Evolutionary conservation across 345 rosid species (phyloP), one percentile per base, ranked within the genome.

Genomic region (Noccaea bulbosa): DNA sequence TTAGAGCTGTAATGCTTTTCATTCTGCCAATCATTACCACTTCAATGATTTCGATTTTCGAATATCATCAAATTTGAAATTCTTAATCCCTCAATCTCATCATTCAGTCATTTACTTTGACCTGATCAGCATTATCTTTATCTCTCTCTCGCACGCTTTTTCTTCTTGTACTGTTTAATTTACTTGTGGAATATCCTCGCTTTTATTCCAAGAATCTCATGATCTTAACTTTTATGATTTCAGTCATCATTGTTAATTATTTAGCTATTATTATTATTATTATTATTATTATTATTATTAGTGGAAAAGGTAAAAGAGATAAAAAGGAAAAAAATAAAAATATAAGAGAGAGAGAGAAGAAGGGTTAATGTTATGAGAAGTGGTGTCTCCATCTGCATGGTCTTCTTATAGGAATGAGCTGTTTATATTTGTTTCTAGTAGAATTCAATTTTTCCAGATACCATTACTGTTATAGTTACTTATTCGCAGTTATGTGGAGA

Each of bases 361-460:
- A 9, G 30, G 46, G 62, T 73, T 20, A 66, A 59, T 41, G 15
- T 65, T 47, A 32, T 30, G 71, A 56, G 59, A 65, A 65, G 59
- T 69, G 60, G 38, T 64, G 75, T 62, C 60, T 55, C 71, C 17
- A 75, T 63, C 66, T 75, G 75, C 70, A 47, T 75, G 59, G 64
- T 62, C 54, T 67, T 69, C 14, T 38, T 52, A 27, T 39, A 52
- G 24, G 64, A 61, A 52, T 75, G 74, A 75, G 79, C 70, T 75
- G 79, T 75, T 75, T 58, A 63, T 1, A 32, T 61, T 69, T 69
- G 70, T 75, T 62, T 75, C 70, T 69, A 75, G 69, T 54, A 70
- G 32, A 12, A 24, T 52, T 53, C 11, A 22, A 34, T 16, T 5
- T 60, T 53, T 44, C 8, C 11, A 52, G 1, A 16, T 61, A 53